phyloP scores from a whole-genome alignment of 2,329 filamentous ascomycete species.

The Paecilomyces fulvus region DNA sequence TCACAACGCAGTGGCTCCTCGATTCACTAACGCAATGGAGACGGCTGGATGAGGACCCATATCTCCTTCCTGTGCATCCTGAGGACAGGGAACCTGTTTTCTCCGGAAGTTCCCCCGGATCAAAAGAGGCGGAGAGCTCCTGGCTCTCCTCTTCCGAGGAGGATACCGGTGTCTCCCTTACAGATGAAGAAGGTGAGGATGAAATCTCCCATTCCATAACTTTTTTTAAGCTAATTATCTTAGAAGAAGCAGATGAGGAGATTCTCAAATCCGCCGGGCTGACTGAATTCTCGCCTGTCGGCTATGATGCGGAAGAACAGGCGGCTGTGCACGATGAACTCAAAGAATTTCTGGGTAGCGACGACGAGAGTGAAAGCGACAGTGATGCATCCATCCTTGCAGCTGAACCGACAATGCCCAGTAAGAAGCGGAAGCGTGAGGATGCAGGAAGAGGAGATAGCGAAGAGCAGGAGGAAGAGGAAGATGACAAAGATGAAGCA shows the following conservation, averaged over 20 bases:
- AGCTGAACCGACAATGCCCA: constrained; percentile 12
- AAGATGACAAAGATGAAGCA: constrained; percentile 28
- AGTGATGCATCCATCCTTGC: constrained; percentile 30
- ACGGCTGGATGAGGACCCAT: constrained; percentile 67
- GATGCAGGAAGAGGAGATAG: constrained; percentile 12
- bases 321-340: constrained; percentile 62
- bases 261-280: constrained; percentile 45
- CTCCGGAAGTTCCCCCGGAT: constrained; percentile 21
- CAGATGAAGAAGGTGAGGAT: constrained; percentile 33
- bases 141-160: constrained; percentile 39
- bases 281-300: constrained; percentile 42
- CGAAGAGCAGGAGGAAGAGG: constrained; percentile 28
- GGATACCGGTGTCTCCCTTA: constrained; percentile 39
- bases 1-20: constrained; percentile 81
- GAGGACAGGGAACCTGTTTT: constrained; percentile 48
- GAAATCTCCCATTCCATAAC: constrained; percentile 15
- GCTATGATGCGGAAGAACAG: constrained; percentile 56
- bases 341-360: constrained; percentile 57
- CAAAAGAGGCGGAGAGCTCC: constrained; percentile 38
- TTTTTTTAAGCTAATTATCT: constrained; percentile 25
- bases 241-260: constrained; percentile 35
- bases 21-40: constrained; percentile 80
- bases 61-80: constrained; percentile 67
- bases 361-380: constrained; percentile 43
- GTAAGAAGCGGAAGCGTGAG: constrained; percentile 32